Evolutionary conservation across 2,329 filamentous ascomycete species (phyloP).

Genomic region (Aotearoamyces nothofagi): DNA sequence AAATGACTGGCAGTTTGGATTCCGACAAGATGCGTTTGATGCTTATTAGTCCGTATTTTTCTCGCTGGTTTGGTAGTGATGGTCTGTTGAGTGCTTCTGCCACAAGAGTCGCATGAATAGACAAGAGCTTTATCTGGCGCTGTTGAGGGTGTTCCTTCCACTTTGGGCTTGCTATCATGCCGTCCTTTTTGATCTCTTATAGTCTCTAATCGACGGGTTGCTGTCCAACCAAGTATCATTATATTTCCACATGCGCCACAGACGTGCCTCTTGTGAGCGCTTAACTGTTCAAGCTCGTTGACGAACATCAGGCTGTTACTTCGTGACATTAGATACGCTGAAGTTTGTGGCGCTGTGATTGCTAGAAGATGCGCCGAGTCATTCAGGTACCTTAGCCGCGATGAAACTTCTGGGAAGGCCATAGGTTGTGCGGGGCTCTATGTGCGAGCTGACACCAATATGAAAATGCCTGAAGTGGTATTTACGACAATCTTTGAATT

Average conservation of each 20-base stretch:
- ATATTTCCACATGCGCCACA: constrained; percentile 48
- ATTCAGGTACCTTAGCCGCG: constrained; percentile 26
- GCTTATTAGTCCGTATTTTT: background rate
- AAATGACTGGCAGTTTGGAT: background rate
- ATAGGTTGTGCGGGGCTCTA: no score
- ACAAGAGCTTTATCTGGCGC: constrained; percentile 9
- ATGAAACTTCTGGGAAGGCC: constrained; percentile 13
- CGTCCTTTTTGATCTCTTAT: constrained; percentile 3
- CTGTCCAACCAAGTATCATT: constrained; percentile 31
- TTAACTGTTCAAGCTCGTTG: constrained; percentile 27
- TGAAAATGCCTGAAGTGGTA: no score
- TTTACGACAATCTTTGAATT: no score
- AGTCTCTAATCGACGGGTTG: background rate
- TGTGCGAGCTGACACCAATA: no score
- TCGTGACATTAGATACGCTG: constrained; percentile 42
- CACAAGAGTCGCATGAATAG: constrained; percentile 16
- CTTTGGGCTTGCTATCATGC: constrained; percentile 2
- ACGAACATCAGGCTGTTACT: constrained; percentile 33
- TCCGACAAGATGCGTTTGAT: background rate
- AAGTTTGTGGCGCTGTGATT: constrained; percentile 35
- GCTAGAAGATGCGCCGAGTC: constrained; percentile 44
- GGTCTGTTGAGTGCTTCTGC: constrained; percentile 10
- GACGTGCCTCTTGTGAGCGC: constrained; percentile 35
- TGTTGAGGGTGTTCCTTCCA: constrained; percentile 2
- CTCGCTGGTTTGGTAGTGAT: constrained; percentile 5